Evolutionary conservation across 768 basidiomycete species (phyloP).

Genomic region (Tephrocybe sp.): DNA sequence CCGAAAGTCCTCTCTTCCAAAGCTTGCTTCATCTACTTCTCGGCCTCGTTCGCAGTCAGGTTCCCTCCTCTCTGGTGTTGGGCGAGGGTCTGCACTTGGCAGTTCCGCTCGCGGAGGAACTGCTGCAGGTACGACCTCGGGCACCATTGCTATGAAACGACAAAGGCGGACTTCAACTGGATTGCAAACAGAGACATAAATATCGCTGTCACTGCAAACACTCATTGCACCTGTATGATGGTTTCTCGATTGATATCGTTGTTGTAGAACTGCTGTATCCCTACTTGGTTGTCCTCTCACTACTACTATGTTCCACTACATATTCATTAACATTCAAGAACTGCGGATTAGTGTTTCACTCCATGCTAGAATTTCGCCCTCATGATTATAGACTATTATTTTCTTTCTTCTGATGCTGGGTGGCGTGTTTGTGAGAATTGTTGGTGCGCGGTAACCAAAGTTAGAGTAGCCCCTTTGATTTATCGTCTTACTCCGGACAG

Average conservation of each 20-base stretch:
- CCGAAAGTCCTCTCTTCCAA: slow-evolving; percentile 67
- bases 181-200: slow-evolving; percentile 36
- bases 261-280: slow-evolving; percentile 34
- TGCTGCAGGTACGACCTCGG: slow-evolving; percentile 28
- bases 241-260: slow-evolving; percentile 16
- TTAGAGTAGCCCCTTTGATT: not conserved
- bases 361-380: slow-evolving; percentile 8
- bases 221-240: not conserved
- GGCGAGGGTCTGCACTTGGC: slow-evolving; percentile 23
- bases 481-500: not conserved
- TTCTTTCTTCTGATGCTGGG: slow-evolving; percentile 12
- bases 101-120: slow-evolving; percentile 20
- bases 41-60: slow-evolving; percentile 74
- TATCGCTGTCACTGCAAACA: not conserved
- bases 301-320: slow-evolving; percentile 4
- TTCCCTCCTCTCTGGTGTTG: slow-evolving; percentile 46
- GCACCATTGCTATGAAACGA: slow-evolving; percentile 62
- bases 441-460: too few relatives aligned
- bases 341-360: slow-evolving; percentile 11
- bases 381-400: slow-evolving; percentile 6
- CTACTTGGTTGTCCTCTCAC: slow-evolving; percentile 12
- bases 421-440: slow-evolving; percentile 15
- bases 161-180: slow-evolving; percentile 76
- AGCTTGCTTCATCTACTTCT: slow-evolving; percentile 71
- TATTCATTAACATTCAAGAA: slow-evolving; percentile 5